Evolutionary conservation across 176 grass and related monocot species (phyloP).

Genomic region (Phyllostachys edulis): DNA sequence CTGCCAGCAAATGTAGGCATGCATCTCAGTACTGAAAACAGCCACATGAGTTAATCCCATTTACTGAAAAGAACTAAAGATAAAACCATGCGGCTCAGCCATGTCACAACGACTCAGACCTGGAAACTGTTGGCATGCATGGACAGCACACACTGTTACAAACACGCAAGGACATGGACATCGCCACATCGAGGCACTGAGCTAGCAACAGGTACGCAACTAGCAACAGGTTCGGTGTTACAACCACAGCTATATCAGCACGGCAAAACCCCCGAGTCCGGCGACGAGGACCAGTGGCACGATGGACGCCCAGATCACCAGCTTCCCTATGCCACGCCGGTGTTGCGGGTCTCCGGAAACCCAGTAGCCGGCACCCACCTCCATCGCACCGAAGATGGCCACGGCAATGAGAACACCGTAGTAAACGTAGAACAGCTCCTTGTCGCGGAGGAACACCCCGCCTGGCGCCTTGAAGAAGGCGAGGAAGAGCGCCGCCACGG

Average conservation of each 20-base stretch:
- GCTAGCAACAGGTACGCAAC: background rate
- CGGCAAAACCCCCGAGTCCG: constrained; percentile 11
- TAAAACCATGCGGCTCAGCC: too few relatives aligned
- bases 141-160: too few relatives aligned
- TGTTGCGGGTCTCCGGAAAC: background rate
- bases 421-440: background rate
- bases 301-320: background rate
- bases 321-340: background rate
- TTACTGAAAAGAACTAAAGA: too few relatives aligned
- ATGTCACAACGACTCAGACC: too few relatives aligned
- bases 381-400: background rate
- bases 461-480: background rate
- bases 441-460: constrained; percentile 29
- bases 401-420: background rate
- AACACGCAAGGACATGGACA: background rate
- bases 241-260: background rate
- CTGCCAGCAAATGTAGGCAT: too few relatives aligned
- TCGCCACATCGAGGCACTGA: too few relatives aligned
- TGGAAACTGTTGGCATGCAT: too few relatives aligned
- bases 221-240: background rate
- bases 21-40: too few relatives aligned
- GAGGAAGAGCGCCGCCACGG: background rate
- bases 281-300: constrained; percentile 17
- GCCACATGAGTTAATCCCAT: too few relatives aligned
- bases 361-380: constrained; percentile 19